Evolutionary conservation across 2,329 filamentous ascomycete species (phyloP), one percentile per base, ranked within the genome.

Genomic region (Botrytis elliptica): DNA sequence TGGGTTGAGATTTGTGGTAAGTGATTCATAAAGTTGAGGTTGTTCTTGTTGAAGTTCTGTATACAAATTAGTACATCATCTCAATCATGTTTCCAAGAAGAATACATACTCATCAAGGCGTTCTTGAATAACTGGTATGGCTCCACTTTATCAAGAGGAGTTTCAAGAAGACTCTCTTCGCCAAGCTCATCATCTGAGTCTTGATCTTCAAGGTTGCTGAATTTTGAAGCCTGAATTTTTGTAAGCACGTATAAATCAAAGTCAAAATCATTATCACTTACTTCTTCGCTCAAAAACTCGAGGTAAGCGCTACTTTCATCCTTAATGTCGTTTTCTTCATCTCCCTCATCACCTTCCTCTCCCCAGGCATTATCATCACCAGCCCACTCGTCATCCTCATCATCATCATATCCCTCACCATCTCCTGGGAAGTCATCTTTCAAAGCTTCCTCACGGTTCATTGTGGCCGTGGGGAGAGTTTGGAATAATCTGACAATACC

Each of bases 221-320:
- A 95, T 82, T 96, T 97, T 79, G 94, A 91, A 20, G 94, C 94
- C 90, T 93, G 77, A 8, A 73, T 60, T n/a, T 18, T 57, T 40
- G 67, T 75, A 64, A 76, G 73, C 57, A 72, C 70, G 20, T 70
- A 33, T 29, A 33, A 62, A 40, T 36, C 8, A 9, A 18, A 73
- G 38, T 65, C 20, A 65, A 55, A 25, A 14, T 59, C 62, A 12
- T 29, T 22, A 29, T 22, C 42, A 80, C 86, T 82, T 81, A 91
- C 92, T 86, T 98, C 95, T 82, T 97, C 93, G 79, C 95, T 97
- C 42, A 99, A 84, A 85, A 99, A 99, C 78, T 98, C 95, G 65
- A 99, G 89, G 82, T 99, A 99, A 9, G 95, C 94, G 38, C 93
- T 92, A 82, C 93, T 96, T 84, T 98, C 95, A 79, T 98, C 95